phyloP scores from a whole-genome alignment of 2,329 filamentous ascomycete genomes.

The Thielaviopsis populi region DNA sequence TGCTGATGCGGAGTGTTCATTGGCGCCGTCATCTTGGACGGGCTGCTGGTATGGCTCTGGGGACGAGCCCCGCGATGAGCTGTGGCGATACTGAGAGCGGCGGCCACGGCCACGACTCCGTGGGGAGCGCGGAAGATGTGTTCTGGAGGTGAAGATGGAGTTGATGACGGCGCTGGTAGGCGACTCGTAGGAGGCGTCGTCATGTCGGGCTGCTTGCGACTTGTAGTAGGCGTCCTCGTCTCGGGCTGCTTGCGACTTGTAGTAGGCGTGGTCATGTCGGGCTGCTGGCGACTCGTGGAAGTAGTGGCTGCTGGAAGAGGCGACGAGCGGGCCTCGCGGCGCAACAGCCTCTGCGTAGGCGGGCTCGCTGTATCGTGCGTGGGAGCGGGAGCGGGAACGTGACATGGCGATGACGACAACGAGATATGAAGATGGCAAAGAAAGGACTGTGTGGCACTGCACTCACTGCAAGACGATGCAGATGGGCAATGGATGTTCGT shows the following conservation, averaged over 20 bases:
- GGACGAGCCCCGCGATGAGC: not conserved
- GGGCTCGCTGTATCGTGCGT: not conserved
- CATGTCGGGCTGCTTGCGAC: not conserved
- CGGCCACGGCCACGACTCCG: not conserved
- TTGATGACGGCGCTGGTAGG: no score
- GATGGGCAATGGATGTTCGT: no score
- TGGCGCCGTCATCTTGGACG: not conserved
- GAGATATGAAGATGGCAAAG: not conserved
- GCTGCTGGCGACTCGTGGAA: not conserved
- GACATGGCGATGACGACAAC: not conserved
- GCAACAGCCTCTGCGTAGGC: not conserved
- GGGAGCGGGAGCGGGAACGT: not conserved
- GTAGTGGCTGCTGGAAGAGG: not conserved
- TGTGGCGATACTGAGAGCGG: not conserved
- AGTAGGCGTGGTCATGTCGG: not conserved
- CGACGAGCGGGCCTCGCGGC: not conserved
- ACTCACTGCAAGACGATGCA: no score
- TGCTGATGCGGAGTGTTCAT: not conserved
- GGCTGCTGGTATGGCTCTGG: not conserved
- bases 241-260: not conserved
- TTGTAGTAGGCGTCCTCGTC: not conserved
- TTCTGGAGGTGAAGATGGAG: not conserved
- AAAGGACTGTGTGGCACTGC: not conserved
- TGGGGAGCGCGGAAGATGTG: not conserved
- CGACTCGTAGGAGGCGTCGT: not conserved